Evolutionary conservation across 805 yeast species (phyloP), one percentile per base, ranked within the genome.

Genomic region (Wickerhamiella musiphila): DNA sequence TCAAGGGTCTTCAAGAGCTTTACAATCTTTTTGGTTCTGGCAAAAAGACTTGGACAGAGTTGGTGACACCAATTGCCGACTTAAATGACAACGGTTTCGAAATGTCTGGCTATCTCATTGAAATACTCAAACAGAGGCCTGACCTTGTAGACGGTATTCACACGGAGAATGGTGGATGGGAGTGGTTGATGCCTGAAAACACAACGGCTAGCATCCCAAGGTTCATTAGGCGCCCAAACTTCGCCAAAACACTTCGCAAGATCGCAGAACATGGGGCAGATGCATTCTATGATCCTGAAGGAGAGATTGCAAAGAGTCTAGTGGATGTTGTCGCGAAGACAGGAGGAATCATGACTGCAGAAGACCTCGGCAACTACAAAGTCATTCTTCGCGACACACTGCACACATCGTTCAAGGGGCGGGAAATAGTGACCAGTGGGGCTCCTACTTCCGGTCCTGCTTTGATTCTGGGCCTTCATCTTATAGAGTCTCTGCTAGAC

Each of bases 361-460:
- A 65, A n/a, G 98, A 86, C 50, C 76, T 86, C 45, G 63, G 56
- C 4, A 49, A 53, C 24, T 86, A 83, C 54, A 33, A 60, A 3
- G 77, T 69, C 2, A 57, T 58, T 2, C 60, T 63, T 23, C 67
- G 57, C 23, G 51, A 42, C 47, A 64, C 50, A 13, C 45, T 74
- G 19, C 44, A 44, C 7, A 53, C 72, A 4, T 48, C 51, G 18
- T 67, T 60, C 42, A 39, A 52, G 35, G 59, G 54, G 8, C 47
- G 61, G 24, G 61, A 62, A 15, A 68, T 69, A 32, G 68, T 59
- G 38, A 68, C 78, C 0, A 58, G 78, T 12, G 63, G 63, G 20
- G 93, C 94, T 1, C 73, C 84, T 1, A 71, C 90, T 9, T 69
- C 84, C 2, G 98, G 98, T 0, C 66, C 84, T 8, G 92, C 93